A percentile compares a stretch with the other conserved stretches of the same genome.
phyloP scores from a whole-genome alignment of 768 basidiomycete genomes.

The Leccinellum albellum region DNA sequence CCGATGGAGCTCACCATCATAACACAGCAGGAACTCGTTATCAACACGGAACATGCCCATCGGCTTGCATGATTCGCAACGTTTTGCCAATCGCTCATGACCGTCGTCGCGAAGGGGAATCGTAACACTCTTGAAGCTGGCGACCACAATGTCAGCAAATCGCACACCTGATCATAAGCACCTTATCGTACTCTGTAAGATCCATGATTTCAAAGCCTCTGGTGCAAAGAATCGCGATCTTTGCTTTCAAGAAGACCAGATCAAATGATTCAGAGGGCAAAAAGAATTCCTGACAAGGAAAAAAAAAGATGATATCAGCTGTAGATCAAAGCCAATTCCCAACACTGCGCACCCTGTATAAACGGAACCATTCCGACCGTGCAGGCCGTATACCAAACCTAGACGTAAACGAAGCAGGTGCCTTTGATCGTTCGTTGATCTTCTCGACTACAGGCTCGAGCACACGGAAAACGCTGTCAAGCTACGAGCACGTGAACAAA shows the following conservation, averaged over 20 bases:
- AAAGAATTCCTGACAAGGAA: slow-evolving; percentile 72
- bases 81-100: slow-evolving; percentile 66
- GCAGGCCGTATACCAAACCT: slow-evolving; percentile 75
- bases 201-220: slow-evolving; percentile 99
- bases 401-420: slow-evolving; percentile 65
- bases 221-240: slow-evolving; percentile 88
- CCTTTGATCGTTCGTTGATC: slow-evolving; percentile 73
- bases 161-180: neutral
- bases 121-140: slow-evolving; percentile 81
- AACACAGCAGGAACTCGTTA: slow-evolving; percentile 86
- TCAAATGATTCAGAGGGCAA: slow-evolving; percentile 88
- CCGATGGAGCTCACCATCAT: slow-evolving; percentile 58
- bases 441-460: slow-evolving; percentile 95
- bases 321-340: neutral
- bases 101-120: slow-evolving; percentile 81
- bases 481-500: slow-evolving; percentile 30
- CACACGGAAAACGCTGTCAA: slow-evolving; percentile 93
- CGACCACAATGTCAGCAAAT: neutral
- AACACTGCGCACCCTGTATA: slow-evolving; percentile 58
- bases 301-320: neutral
- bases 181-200: slow-evolving; percentile 68
- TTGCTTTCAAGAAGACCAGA: slow-evolving; percentile 88
- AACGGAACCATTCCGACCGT: slow-evolving; percentile 91
- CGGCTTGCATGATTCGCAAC: slow-evolving; percentile 77
- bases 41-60: slow-evolving; percentile 90